Evolutionary conservation across 2,329 filamentous ascomycete species (phyloP).

Genomic region (Colletotrichum trifolii): DNA sequence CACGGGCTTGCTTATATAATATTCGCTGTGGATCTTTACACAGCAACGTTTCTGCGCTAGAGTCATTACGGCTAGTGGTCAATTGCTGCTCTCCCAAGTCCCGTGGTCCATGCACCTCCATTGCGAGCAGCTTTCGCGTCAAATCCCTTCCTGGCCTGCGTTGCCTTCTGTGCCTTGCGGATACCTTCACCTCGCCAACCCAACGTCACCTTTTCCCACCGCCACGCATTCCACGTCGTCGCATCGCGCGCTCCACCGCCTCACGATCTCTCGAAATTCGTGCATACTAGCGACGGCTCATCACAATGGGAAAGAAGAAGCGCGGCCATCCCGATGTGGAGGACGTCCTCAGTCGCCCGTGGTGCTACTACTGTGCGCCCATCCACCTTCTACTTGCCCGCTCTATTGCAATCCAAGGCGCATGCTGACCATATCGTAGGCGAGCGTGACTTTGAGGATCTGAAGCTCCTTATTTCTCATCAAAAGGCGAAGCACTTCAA

Average conservation of each 20-base stretch:
- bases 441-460: conserved; percentile 96
- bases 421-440: conserved; percentile 53
- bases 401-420: neutral
- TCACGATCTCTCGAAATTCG: no score
- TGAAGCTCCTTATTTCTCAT: conserved; percentile 96
- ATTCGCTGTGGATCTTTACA: neutral
- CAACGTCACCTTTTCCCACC: conserved; percentile 15
- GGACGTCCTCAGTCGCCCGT: conserved; percentile 86
- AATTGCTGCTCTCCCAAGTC: conserved; percentile 16
- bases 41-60: neutral
- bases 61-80: neutral
- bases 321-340: conserved; percentile 87
- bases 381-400: conserved; percentile 10
- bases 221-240: conserved; percentile 7
- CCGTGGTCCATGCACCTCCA: conserved; percentile 18
- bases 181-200: neutral
- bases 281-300: neutral
- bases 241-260: conserved; percentile 1
- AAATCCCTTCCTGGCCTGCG: conserved; percentile 32
- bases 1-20: neutral
- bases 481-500: conserved; percentile 99
- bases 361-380: conserved; percentile 93
- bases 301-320: conserved; percentile 87
- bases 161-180: neutral
- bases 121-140: conserved; percentile 32